Evolutionary conservation across 495 filamentous ascomycete genomes (phyloP).

Genomic region (Durotheca rogersii): DNA sequence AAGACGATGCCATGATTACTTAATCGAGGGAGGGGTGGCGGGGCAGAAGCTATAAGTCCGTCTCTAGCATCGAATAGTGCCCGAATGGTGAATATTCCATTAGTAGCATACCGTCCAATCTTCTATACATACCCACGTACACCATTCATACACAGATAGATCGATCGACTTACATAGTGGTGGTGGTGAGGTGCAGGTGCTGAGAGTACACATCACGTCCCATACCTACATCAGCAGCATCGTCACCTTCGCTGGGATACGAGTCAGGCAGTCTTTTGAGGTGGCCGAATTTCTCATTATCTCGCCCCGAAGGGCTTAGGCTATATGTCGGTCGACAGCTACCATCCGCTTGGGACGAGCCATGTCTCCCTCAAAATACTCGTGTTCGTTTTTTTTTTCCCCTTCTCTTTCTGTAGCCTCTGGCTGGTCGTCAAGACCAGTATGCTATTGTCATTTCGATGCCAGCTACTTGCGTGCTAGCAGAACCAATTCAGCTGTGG

Average conservation of each 20-base stretch:
- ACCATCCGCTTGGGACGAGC: slow-evolving; percentile 28
- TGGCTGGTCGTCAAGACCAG: slow-evolving; percentile 35
- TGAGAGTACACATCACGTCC: too few species aligned
- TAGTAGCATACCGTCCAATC: too few species aligned
- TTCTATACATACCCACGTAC: too few species aligned
- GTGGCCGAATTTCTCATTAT: slow-evolving; percentile 51
- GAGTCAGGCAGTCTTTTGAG: slow-evolving; percentile 35
- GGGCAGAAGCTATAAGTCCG: slow-evolving; percentile 5
- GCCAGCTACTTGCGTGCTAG: slow-evolving; percentile 26
- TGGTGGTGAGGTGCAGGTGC: too few species aligned
- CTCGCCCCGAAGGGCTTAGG: slow-evolving; percentile 45
- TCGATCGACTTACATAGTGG: too few species aligned
- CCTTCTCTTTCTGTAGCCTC: too few species aligned
- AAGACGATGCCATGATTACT: too few species aligned
- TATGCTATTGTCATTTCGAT: slow-evolving; percentile 23
- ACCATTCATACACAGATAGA: too few species aligned
- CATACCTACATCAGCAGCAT: too few species aligned
- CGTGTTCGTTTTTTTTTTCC: slow-evolving; percentile 10
- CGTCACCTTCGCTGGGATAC: slow-evolving; percentile 11
- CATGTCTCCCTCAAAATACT: neutral
- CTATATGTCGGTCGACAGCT: slow-evolving; percentile 31
- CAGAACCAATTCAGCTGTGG: slow-evolving; percentile 30
- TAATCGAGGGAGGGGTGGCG: slow-evolving; percentile 20
- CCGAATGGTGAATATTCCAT: too few species aligned
- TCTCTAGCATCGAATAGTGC: too few species aligned